Base-by-base conservation (phyloP, 140 eudicot species). In the Stevia rebaudiana region DNA sequence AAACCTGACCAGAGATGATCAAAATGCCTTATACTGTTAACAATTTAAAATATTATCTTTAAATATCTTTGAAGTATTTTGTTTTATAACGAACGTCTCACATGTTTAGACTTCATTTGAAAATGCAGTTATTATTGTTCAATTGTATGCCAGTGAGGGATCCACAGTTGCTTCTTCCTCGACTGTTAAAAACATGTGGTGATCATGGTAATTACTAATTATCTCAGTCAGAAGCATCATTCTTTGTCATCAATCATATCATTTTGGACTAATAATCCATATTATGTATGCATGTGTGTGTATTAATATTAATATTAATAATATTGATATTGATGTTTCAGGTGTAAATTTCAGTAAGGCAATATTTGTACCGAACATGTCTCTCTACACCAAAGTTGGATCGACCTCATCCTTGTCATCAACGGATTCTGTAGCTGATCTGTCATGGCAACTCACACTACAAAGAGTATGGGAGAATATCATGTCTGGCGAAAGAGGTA, bases 91-190 rank as follows among this genome's bases (percentile, higher is more conserved):
- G n/a, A n/a, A n/a, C n/a, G n/a, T n/a, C n/a, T n/a, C 3, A 28
- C 4, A 3, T 43, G 3, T 28, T 63, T 8, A 30, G 46, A 48
- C 16, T 39, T 65, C 2, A 48, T 64, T 46, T 21, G 30, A 42
- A 68, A 72, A 52, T 85, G 89, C 95, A 94, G 99, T 83, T 94
- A 70, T 81, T 94, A 79, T 74, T 94, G 78, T 94, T 94, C 80
- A 88, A 88, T 67, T 94, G 99, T 63, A 94, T 88, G 99, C 79
- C 99, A 23, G 99, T 94, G 77, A 80, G 99, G 74, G 99, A 94
- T 67, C 99, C 99, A 37, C 94, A 94, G 73, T 70, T 94, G 67
- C 97, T 94, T 70, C 88, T 94, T 65, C 97, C 99, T 37, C 94
- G 80, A 49, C 77, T 94, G 53, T 53, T 81, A 71, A 85, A 82